Evolutionary conservation across 257 asterid genomes (phyloP).

Genomic region (Gynochthodes officinalis): DNA sequence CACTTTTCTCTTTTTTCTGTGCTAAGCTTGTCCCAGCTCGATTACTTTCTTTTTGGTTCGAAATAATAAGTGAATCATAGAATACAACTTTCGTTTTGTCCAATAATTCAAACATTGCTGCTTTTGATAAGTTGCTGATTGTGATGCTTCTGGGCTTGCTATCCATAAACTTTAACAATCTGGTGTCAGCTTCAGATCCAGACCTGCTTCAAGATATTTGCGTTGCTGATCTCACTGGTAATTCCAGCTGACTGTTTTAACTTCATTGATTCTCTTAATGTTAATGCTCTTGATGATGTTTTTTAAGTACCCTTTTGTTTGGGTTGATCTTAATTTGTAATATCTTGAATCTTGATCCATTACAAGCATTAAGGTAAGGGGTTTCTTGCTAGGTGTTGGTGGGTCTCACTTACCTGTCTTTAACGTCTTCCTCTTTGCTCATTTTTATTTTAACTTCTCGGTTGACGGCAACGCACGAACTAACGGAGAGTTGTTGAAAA

Average conservation of each 20-base stretch:
- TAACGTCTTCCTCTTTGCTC: background rate
- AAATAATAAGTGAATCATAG: background rate
- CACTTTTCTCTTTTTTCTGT: background rate
- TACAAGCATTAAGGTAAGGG: background rate
- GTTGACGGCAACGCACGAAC: background rate
- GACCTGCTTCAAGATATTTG: slow-evolving; percentile 41
- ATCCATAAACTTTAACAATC: slow-evolving; percentile 9
- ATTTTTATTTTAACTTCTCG: slow-evolving; percentile 8
- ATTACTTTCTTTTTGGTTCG: background rate
- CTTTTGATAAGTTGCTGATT: background rate
- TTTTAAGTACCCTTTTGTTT: background rate
- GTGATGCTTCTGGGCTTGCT: slow-evolving; percentile 13
- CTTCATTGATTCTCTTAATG: background rate
- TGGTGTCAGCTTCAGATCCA: slow-evolving; percentile 28
- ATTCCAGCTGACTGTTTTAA: background rate
- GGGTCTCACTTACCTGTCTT: background rate
- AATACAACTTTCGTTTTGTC: background rate
- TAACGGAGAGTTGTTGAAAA: background rate
- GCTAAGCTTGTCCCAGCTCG: background rate
- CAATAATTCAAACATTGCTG: slow-evolving; percentile 17
- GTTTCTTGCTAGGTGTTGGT: slow-evolving; percentile 1
- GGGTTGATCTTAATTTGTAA: background rate
- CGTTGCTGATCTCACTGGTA: slow-evolving; percentile 33
- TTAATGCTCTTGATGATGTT: background rate
- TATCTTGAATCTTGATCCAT: slow-evolving; percentile 1